phyloP scores from a whole-genome alignment of 805 yeast species.

The Isabelozyma rhagii region DNA sequence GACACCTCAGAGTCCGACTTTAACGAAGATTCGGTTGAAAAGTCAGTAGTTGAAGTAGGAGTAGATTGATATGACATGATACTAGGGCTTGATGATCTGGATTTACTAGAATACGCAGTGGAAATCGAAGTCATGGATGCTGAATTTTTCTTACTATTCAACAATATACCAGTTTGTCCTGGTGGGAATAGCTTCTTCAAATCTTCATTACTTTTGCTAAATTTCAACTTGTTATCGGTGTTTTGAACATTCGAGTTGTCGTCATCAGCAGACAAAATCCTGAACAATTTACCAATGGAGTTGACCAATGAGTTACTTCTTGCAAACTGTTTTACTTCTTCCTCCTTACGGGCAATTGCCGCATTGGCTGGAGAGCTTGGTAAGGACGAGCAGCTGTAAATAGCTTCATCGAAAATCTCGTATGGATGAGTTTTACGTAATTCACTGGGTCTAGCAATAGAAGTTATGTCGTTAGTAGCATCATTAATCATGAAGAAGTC shows the following conservation, averaged over 20 bases:
- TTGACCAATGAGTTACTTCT: constrained; percentile 23
- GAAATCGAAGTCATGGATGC: constrained; percentile 36
- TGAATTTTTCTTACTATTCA: constrained; percentile 20
- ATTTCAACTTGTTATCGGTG: not conserved
- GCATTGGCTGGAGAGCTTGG: constrained; percentile 5
- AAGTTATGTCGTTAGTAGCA: constrained; percentile 5
- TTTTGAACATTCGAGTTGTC: not conserved
- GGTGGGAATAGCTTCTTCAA: not conserved
- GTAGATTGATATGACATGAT: constrained; percentile 34
- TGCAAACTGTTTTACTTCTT: constrained; percentile 1
- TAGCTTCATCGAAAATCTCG: constrained; percentile 66
- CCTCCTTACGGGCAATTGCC: not conserved
- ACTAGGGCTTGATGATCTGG: constrained; percentile 38
- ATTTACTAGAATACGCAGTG: constrained; percentile 26
- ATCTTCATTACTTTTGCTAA: constrained; percentile 1
- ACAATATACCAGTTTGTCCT: not conserved
- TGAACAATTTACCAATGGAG: constrained; percentile 35
- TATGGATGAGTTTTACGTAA: constrained; percentile 53
- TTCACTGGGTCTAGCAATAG: constrained; percentile 26
- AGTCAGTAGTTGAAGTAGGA: constrained; percentile 34
- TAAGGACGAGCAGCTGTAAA: constrained; percentile 39
- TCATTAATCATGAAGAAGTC: constrained; percentile 13
- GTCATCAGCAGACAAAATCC: constrained; percentile 33
- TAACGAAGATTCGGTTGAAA: constrained; percentile 26
- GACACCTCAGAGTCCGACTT: constrained; percentile 25